A percentile compares a stretch with the other conserved stretches of the same genome.
Evolutionary conservation across 495 filamentous ascomycete genomes (phyloP).

Genomic region (Bacidia gigantensis): DNA sequence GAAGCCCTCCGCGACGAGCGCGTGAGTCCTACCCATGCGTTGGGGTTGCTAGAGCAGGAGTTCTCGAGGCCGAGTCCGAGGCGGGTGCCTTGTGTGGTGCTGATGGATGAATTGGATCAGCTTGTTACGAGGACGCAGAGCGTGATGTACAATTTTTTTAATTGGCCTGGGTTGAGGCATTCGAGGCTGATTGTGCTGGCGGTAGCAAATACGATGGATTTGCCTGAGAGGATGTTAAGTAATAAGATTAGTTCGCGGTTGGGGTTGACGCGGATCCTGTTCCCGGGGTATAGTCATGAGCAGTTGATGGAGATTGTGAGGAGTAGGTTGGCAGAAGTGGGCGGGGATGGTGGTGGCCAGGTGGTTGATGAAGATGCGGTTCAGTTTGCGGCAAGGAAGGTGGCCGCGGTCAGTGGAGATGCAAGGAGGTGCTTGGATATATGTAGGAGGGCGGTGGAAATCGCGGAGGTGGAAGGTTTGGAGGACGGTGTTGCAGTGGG

Average conservation of each 20-base stretch:
- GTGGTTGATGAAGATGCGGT: conserved; percentile 78
- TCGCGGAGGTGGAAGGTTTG: conserved; percentile 61
- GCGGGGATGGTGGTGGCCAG: conserved; percentile 60
- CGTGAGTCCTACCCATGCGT: conserved; percentile 80
- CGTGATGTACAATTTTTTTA: conserved; percentile 99
- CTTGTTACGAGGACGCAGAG: conserved; percentile 93
- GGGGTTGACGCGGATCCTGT: conserved; percentile 82
- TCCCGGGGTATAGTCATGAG: conserved; percentile 91
- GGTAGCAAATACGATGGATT: conserved; percentile 98
- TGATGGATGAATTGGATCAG: conserved; percentile 99
- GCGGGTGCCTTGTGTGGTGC: conserved; percentile 83
- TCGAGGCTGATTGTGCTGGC: conserved; percentile 89
- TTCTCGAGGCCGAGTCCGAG: conserved; percentile 83
- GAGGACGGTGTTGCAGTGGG: conserved; percentile 15
- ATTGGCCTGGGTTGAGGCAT: conserved; percentile 91
- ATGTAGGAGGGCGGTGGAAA: conserved; percentile 86
- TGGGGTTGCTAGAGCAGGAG: conserved; percentile 80
- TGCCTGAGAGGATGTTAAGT: conserved; percentile 88
- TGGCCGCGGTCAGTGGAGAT: conserved; percentile 91
- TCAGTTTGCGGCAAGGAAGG: conserved; percentile 92
- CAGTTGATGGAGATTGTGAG: conserved; percentile 97
- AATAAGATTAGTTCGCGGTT: conserved; percentile 96
- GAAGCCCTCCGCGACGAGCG: conserved; percentile 88
- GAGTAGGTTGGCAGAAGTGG: conserved; percentile 73
- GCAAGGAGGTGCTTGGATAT: conserved; percentile 89